Evolutionary conservation across 495 filamentous ascomycete genomes (phyloP), one percentile per base, ranked within the genome.

Genomic region (Aspergillus leporis): DNA sequence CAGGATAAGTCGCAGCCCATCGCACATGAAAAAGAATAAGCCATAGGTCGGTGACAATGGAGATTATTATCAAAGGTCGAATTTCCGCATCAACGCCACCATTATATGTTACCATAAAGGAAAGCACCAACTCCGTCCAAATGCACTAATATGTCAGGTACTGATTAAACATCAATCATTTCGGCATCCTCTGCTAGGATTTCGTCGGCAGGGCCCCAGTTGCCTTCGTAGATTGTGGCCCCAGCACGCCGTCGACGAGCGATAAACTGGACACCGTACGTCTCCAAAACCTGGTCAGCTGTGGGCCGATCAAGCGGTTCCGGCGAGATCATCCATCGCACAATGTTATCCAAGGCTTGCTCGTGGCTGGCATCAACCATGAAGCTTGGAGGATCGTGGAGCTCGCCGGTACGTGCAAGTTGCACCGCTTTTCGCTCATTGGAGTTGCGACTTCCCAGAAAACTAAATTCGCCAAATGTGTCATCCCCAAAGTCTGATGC

Each of bases 191-290:
- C 83, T n/a, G 77, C 79, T 60, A 90, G 75, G 28, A 90, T 79
- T 56, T 88, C 82, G 60, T 91, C 87, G 12, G 85, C 85, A 40
- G 93, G 94, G 1, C 94, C 94, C 90, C 91, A 98, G 69, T 91
- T 92, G 63, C 94, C 95, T 76, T 98, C 94, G 61, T 87, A 98
- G 51, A 97, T 86, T 10, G 90, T 95, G 22, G 95, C 95, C 28
- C 90, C 90, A 23, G 91, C 90, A 47, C 86, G 85, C 34, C 90
- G 86, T 59, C 92, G 86, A 48, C 70, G 68, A 55, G 82, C 82
- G 19, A 91, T 88, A 87, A 95, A 98, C 58, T 79, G 80, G 23
- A 94, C 80, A 19, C 90, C 88, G 40, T 83, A 83, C 2, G 81
- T 78, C 48, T 75, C 67, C 49, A 96, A 78, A 12, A 98, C 73